A percentile compares a stretch with the other conserved stretches of the same genome.
phyloP scores from a whole-genome alignment of 2,329 filamentous ascomycete species.

The Microdochium paspali region DNA sequence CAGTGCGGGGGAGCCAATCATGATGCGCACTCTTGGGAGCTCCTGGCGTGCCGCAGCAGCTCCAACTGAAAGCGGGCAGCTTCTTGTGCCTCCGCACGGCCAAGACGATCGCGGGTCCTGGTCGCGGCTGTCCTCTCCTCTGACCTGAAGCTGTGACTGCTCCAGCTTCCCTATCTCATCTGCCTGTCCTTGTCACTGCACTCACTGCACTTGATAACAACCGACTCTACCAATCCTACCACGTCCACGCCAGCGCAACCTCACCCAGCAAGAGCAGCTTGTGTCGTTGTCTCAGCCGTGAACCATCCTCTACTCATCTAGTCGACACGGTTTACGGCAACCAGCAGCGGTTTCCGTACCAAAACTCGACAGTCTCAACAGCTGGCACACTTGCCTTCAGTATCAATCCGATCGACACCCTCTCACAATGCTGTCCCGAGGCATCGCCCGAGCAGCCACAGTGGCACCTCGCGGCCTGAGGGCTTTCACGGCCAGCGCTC shows the following conservation, averaged over 20 bases:
- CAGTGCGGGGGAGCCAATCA: not conserved
- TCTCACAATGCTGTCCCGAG: slow-evolving; percentile 40
- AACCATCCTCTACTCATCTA: no score
- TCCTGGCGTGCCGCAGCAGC: not conserved
- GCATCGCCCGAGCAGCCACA: slow-evolving; percentile 37
- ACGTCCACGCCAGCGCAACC: no score
- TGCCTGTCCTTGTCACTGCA: no score
- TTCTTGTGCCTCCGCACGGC: not conserved
- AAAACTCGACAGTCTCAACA: not conserved
- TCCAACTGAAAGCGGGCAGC: not conserved
- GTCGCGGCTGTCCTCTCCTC: not conserved
- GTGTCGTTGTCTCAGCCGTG: no score
- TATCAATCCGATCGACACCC: no score
- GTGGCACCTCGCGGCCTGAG: slow-evolving; percentile 40
- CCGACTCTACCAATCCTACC: no score
- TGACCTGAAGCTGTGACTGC: not conserved
- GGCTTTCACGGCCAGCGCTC: slow-evolving; percentile 47
- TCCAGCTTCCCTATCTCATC: not conserved
- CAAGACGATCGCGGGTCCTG: not conserved
- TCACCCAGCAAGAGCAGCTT: no score
- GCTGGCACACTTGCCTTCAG: not conserved
- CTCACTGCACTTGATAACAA: no score
- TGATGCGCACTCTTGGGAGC: not conserved
- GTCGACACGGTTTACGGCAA: no score
- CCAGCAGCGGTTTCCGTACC: not conserved